Evolutionary conservation across 345 rosid genomes (phyloP), one percentile per base, ranked within the genome.

Genomic region (Hevea brasiliensis): DNA sequence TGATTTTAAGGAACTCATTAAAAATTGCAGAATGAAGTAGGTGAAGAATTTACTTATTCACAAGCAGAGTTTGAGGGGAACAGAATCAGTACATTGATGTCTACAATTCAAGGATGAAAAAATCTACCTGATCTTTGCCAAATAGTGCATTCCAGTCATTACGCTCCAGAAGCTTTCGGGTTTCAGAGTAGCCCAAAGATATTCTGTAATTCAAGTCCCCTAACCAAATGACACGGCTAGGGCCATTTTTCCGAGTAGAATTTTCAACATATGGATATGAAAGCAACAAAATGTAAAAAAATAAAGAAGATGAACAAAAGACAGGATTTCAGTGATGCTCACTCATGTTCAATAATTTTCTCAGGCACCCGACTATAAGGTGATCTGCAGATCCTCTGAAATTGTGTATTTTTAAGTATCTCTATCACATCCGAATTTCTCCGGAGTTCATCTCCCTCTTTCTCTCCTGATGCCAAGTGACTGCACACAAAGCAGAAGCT

Each of bases 151-250:
- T 90, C 97, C 89, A 89, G 54, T 83, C 84, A 14, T 84, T 17
- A 72, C 72, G 74, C 68, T 87, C 90, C 72, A 92, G 70, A 11
- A 92, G 92, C 60, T 77, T 87, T 76, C 80, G 81, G 11, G 97
- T 90, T 35, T 94, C 95, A 6, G 86, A 76, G 81, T 94, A 92
- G 82, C 88, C 89, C 80, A 94, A 79, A 71, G 95, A 89, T 74
- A 94, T 94, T 74, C 97, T 89, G 77, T 94, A 94, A 78, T 94
- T 94, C 84, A 94, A 82, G 78, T 94, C 98, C 59, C 98, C 98
- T 0, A 94, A 79, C 98, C 98, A 94, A 40, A 94, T 86, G 56
- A 88, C 82, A 69, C 97, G 95, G 62, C 98, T 94, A 74, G 32
- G 60, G 37, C 54, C 64, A 67, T 27, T 65, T 61, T 59, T 67